Base-by-base conservation (phyloP, 257 asterid species). In the Nicotiana sylvestris region DNA sequence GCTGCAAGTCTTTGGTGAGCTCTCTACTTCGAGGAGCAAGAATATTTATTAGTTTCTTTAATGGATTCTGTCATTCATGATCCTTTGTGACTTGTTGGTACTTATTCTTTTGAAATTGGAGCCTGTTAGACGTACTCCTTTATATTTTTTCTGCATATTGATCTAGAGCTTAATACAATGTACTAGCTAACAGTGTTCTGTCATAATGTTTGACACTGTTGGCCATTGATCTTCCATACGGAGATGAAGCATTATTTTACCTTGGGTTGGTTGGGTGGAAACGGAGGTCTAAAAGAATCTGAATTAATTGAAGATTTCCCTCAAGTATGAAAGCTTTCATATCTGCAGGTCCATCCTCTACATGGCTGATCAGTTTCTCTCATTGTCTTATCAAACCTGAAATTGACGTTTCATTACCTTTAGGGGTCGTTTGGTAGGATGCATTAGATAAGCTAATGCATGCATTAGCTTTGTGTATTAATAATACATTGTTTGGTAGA, bases 1-100 rank as follows among this genome's bases (percentile, higher is more conserved):
- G 98, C 97, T 0, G 88, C 98, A 37, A 93, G 98, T 86, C 97
- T 93, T 80, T 92, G 97, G 97, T 96, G 88, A 87, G 98, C 85
- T 81, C 70, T 67, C 37, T 32, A 67, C 15, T 30, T 27, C 9
- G 35, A 57, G 64, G 72, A 68, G 18, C 56, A 53, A 27, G 7
- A 68, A 37, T 27, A 15, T 25, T 49, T 74, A 37, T 27, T 29
- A 39, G n/a, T 13, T 15, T 15, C 51, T 51, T 61, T 51, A 13
- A 13, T 13, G 5, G 80, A 0, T 15, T 74, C 43, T 74, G 29
- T 74, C 43, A 49, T 74, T 74, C 43, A 74, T 15, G 80, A 74
- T 74, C 80, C 51, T 57, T 72, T 72, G 80, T 27, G 62, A 51
- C 62, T 51, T 8, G 80, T 51, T 74, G 62, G 64, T 51, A 49